These are phyloP conservation scores for Fistulina hepatica DNA, from an alignment of 1,284 basidiomycete species.

Conservation along the genomic window DNA sequence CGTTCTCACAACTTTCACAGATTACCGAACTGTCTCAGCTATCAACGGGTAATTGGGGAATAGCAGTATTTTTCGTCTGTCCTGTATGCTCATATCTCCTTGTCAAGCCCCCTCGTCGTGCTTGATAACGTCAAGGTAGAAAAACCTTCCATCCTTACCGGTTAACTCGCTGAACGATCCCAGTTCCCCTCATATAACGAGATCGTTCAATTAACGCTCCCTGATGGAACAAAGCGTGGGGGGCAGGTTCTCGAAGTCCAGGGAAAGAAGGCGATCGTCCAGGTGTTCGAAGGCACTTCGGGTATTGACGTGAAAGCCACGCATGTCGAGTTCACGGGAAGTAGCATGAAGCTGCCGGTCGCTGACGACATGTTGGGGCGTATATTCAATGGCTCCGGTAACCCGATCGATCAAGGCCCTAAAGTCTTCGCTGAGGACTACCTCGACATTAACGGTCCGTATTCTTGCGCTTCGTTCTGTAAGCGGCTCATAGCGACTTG, in stretches of 20 bases:
- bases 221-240: conserved; percentile 90
- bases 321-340: conserved; percentile 96
- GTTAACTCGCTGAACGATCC: conserved; percentile 5
- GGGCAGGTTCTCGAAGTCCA: conserved; percentile 98
- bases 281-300: conserved; percentile 98
- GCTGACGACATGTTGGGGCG: conserved; percentile 99
- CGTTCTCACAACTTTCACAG: conserved; percentile 32
- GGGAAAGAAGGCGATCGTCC: conserved; percentile 98
- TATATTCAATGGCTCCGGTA: conserved; percentile 98
- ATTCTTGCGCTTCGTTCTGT: conserved; percentile 6
- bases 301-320: conserved; percentile 97
- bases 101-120: conserved; percentile 78
- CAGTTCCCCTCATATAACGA: conserved; percentile 99
- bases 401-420: conserved; percentile 96
- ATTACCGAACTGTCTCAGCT: conserved; percentile 92
- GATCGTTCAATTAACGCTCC: conserved; percentile 93
- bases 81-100: conserved; percentile 13
- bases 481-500: neutral
- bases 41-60: conserved; percentile 80
- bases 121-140: conserved; percentile 96
- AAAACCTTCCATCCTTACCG: conserved; percentile 10
- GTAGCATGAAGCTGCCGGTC: conserved; percentile 97
- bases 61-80: conserved; percentile 3
- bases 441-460: conserved; percentile 93
- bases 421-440: conserved; percentile 99